Evolutionary conservation across 2,329 filamentous ascomycete genomes (phyloP), one percentile per base, ranked within the genome.

Genomic region (Kalaharituber pfeilii): DNA sequence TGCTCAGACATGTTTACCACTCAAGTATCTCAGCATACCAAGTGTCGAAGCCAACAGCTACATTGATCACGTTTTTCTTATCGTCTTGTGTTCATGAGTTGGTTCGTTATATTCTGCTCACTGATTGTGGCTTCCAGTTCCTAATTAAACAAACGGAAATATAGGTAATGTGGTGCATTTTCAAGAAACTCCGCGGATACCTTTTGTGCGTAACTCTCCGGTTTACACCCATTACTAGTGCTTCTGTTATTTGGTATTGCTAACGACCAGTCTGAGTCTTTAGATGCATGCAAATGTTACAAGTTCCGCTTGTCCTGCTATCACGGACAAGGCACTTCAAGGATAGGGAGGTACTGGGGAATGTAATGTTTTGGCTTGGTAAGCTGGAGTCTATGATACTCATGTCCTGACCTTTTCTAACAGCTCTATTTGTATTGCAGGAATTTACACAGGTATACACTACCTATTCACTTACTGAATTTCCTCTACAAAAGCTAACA

Each of bases 1-100:
- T 88, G 26, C 72, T 87, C 2, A 74, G 84, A 13, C 84, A 88
- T 63, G 84, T 88, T 56, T 88, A 88, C 65, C 82, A 88, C 68
- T 79, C 76, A 47, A 82, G 79, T 47, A 87, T 88, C 63, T 84
- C 80, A 1, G 78, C 81, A 8, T 76, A 86, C 66, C 79, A 79
- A 57, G 73, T 87, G 51, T 78, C 79, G 62, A 81, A 81, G 64
- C 74, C 78, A 60, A 78, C 78, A 3, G 84, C 84, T 1, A 86
- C 83, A 0, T 75, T 86, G 52, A 79, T 85, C 45, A 87, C 83
- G 0, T 87, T 87, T 64, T 73, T 86, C 60, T 69, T 87, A 18
- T 81, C 77, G 6, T 81, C 82, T 0, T 74, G 80, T 58, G 73
- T 84, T 20, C 82, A 87, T 63, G 84, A 88, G 66, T 69, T 87